These are phyloP conservation scores for Angomonas ambiguus DNA, from an alignment of 208 protist species.

Conservation along the genomic window DNA sequence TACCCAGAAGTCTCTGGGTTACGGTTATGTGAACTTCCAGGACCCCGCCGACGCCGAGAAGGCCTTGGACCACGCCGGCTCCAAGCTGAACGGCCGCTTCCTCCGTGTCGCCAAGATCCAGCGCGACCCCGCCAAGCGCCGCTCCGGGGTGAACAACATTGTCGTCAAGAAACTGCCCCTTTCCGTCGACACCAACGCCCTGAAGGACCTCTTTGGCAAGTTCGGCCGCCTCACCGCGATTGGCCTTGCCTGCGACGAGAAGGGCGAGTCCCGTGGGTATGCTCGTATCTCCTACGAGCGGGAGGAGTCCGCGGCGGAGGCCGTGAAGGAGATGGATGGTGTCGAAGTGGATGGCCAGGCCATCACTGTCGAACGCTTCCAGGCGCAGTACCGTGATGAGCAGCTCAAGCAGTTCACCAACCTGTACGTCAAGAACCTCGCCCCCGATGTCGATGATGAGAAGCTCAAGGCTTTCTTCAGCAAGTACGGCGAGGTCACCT, in stretches of 20 bases:
- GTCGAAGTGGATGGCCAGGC: conserved; percentile 83
- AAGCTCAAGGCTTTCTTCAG: conserved; percentile 92
- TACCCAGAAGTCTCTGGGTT: conserved; percentile 97
- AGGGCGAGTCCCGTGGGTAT: conserved; percentile 92
- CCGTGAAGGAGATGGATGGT: conserved; percentile 87
- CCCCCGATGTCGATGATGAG: conserved; percentile 93
- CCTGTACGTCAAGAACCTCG: conserved; percentile 99
- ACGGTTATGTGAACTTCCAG: conserved; percentile 99
- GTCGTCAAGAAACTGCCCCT: conserved; percentile 98
- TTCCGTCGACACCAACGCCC: conserved; percentile 94
- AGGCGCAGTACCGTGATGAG: conserved; percentile 93
- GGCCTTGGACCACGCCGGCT: conserved; percentile 97
- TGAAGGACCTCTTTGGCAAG: conserved; percentile 92
- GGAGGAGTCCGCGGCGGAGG: conserved; percentile 91
- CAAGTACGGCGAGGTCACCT: conserved; percentile 95
- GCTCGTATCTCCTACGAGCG: conserved; percentile 97
- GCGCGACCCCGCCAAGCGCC: conserved; percentile 97
- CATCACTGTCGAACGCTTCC: conserved; percentile 94
- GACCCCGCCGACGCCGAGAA: conserved; percentile 96
- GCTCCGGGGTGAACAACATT: conserved; percentile 97
- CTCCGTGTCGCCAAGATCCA: conserved; percentile 98
- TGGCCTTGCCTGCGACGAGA: conserved; percentile 85
- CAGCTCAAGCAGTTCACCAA: conserved; percentile 96
- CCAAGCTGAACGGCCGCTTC: conserved; percentile 88
- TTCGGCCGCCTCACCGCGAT: conserved; percentile 93